These are phyloP conservation scores for Fusarium camptoceras DNA, from an alignment of 2,329 filamentous ascomycete genomes.

Conservation along the genomic window DNA sequence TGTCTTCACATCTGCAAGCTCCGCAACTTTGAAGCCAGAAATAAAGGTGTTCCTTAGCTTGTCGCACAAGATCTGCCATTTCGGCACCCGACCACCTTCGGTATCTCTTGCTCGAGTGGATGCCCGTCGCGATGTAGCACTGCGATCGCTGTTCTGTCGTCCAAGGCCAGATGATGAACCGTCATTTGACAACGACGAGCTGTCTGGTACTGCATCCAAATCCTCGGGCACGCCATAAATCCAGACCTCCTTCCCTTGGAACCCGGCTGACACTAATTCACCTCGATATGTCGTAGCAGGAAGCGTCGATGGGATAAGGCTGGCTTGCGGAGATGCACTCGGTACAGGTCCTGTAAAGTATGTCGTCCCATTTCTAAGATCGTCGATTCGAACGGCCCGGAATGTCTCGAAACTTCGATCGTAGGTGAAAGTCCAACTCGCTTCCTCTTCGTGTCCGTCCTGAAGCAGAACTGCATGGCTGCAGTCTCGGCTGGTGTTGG, in stretches of 20 bases:
- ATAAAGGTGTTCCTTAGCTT: slow-evolving; percentile 77
- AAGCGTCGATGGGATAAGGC: slow-evolving; percentile 74
- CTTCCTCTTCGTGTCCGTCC: slow-evolving; percentile 70
- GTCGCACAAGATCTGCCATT: slow-evolving; percentile 77
- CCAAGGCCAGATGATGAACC: slow-evolving; percentile 45
- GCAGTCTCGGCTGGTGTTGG: slow-evolving; percentile 82
- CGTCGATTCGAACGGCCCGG: slow-evolving; percentile 79
- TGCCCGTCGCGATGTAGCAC: slow-evolving; percentile 48
- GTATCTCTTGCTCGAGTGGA: slow-evolving; percentile 48
- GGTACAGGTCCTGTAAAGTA: slow-evolving; percentile 81
- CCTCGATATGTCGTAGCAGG: slow-evolving; percentile 77
- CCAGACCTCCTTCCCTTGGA: slow-evolving; percentile 79
- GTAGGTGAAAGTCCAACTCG: slow-evolving; percentile 82
- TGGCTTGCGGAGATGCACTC: slow-evolving; percentile 62
- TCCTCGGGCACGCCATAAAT: slow-evolving; percentile 82
- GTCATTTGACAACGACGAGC: slow-evolving; percentile 31
- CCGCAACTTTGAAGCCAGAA: slow-evolving; percentile 72
- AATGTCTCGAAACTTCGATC: slow-evolving; percentile 83
- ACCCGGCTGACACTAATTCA: slow-evolving; percentile 79
- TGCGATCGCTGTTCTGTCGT: slow-evolving; percentile 49
- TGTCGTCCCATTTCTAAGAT: slow-evolving; percentile 79
- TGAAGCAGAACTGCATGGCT: slow-evolving; percentile 80
- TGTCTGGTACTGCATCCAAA: slow-evolving; percentile 71
- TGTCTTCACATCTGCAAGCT: slow-evolving; percentile 73
- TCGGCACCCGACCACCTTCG: slow-evolving; percentile 61